These are phyloP conservation scores for Ramalina intermedia DNA, from an alignment of 495 filamentous ascomycete genomes.

Conservation along the genomic window DNA sequence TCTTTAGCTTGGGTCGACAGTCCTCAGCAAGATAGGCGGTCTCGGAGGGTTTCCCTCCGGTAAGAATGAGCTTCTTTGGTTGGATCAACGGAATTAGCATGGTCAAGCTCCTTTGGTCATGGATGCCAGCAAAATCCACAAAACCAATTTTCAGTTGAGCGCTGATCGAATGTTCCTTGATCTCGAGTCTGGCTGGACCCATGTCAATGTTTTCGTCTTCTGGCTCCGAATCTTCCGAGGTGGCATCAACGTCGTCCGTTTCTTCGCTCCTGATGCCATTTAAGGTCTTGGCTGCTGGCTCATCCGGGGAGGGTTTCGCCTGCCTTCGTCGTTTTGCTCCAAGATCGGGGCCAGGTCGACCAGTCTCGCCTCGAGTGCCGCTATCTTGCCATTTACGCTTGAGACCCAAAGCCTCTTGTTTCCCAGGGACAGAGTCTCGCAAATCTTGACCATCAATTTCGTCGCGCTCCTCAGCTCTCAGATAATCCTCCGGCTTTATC, in stretches of 20 bases:
- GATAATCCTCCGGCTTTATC: constrained; percentile 83
- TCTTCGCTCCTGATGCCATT: constrained; percentile 23
- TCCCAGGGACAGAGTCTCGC: constrained; percentile 27
- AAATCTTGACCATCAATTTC: constrained; percentile 53
- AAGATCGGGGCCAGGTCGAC: constrained; percentile 23
- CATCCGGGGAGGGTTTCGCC: constrained; percentile 29
- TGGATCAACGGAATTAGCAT: constrained; percentile 93
- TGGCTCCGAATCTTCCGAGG: constrained; percentile 30
- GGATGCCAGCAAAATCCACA: constrained; percentile 83
- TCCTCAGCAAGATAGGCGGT: constrained; percentile 63
- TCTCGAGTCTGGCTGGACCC: constrained; percentile 62
- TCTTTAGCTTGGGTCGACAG: constrained; percentile 60
- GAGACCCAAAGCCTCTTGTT: constrained; percentile 61
- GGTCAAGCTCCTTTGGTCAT: constrained; percentile 80
- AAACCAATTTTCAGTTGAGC: constrained; percentile 65
- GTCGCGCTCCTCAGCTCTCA: constrained; percentile 85
- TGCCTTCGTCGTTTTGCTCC: constrained; percentile 32
- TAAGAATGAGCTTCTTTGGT: constrained; percentile 81
- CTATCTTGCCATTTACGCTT: constrained; percentile 87
- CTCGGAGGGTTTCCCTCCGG: constrained; percentile 65
- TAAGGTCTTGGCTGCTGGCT: constrained; percentile 1
- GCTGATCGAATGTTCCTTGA: constrained; percentile 41
- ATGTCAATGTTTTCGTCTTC: constrained; percentile 33
- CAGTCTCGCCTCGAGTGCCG: constrained; percentile 22
- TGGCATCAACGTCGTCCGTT: constrained; percentile 29